A percentile compares a stretch with the other conserved stretches of the same genome.
phyloP scores from a whole-genome alignment of 345 rosid genomes.

The Citrus inodora region DNA sequence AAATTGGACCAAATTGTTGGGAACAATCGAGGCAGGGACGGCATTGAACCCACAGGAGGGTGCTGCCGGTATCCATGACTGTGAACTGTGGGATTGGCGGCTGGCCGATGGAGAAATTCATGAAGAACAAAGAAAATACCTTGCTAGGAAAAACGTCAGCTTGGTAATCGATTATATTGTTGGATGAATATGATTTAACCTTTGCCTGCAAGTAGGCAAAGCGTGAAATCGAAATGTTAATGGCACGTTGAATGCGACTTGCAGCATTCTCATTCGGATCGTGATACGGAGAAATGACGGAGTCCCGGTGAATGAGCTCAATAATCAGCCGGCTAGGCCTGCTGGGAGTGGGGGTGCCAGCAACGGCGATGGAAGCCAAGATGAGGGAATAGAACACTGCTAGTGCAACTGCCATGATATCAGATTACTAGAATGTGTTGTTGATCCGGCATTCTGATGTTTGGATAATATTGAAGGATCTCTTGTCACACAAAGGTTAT shows the following conservation, averaged over 20 bases:
- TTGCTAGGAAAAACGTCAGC: conserved; percentile 27
- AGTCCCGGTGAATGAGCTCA: conserved; percentile 31
- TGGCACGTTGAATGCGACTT: conserved; percentile 17
- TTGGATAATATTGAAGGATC: neutral
- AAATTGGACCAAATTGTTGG: conserved; percentile 20
- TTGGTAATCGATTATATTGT: conserved; percentile 19
- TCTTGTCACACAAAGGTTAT: neutral
- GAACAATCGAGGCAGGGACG: conserved; percentile 40
- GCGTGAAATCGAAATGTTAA: conserved; percentile 30
- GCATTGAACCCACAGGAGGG: conserved; percentile 58
- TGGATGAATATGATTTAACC: conserved; percentile 3
- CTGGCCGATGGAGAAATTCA: conserved; percentile 51
- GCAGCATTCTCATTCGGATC: conserved; percentile 17
- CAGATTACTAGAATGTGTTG: too few species aligned
- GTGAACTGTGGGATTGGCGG: conserved; percentile 55
- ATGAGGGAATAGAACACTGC: neutral
- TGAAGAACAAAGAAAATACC: conserved; percentile 20
- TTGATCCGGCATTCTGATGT: neutral
- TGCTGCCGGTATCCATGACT: conserved; percentile 60
- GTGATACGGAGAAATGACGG: conserved; percentile 26
- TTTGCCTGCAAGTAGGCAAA: conserved; percentile 23
- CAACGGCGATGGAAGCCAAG: neutral
- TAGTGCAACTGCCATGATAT: neutral
- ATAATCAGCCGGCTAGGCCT: conserved; percentile 12
- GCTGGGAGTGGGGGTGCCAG: neutral